Percentiles rank a stretch among this genome's conserved stretches.
These are phyloP conservation scores for Malania oleifera DNA, from an alignment of 164 flowering plant species.

Conservation along the genomic window DNA sequence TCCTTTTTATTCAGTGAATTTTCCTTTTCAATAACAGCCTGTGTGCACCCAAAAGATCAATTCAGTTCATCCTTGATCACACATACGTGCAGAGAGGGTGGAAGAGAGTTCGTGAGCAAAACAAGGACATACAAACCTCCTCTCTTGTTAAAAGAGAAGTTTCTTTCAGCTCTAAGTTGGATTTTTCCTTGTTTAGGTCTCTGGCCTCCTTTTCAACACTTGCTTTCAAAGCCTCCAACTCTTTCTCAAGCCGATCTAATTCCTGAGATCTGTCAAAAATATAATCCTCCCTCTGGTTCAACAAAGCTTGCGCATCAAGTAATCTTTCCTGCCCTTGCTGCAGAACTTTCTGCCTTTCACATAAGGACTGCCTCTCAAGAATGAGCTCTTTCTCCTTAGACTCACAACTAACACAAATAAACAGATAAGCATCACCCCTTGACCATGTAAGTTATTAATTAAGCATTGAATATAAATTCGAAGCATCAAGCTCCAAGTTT, in stretches of 20 bases:
- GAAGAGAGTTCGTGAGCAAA: background rate
- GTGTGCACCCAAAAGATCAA: constrained; percentile 13
- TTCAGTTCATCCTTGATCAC: background rate
- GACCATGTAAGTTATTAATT: no score
- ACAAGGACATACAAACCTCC: constrained; percentile 35
- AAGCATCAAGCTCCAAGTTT: no score
- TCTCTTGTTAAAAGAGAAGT: constrained; percentile 58
- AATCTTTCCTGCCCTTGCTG: constrained; percentile 66
- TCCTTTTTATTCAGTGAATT: constrained; percentile 51
- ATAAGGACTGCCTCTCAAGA: constrained; percentile 62
- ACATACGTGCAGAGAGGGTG: background rate
- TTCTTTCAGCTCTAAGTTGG: constrained; percentile 32
- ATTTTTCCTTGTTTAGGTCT: constrained; percentile 47
- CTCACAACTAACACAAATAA: constrained; percentile 57
- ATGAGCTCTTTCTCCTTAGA: constrained; percentile 70
- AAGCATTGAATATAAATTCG: no score
- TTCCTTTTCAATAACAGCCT: constrained; percentile 62
- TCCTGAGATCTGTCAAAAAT: constrained; percentile 51
- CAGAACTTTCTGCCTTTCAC: constrained; percentile 54
- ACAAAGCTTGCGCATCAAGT: constrained; percentile 61
- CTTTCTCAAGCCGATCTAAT: constrained; percentile 51
- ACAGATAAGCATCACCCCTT: no score
- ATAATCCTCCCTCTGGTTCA: constrained; percentile 74
- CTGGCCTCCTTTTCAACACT: constrained; percentile 38
- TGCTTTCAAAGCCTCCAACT: constrained; percentile 47